A percentile compares a stretch with the other conserved stretches of the same genome.
Conservation (phyloP, 805 yeast species). For the Hanseniaspora guilliermondii region DNA sequence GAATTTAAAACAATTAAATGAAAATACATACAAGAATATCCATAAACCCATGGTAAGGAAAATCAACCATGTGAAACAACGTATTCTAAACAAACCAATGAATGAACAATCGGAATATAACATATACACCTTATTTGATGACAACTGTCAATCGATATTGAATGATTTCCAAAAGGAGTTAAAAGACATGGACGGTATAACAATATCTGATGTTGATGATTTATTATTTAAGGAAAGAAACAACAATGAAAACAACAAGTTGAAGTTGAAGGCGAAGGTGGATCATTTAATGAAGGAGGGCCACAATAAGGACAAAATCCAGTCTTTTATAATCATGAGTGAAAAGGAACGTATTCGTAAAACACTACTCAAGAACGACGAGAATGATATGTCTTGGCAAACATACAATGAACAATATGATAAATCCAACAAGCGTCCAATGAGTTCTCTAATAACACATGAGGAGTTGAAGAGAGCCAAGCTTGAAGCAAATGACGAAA, state of each 20-base stretch:
- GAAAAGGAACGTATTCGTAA: not conserved
- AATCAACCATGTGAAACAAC: not conserved
- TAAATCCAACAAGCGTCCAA: not conserved
- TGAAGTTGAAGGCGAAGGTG: not conserved
- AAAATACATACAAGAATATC: too few species aligned
- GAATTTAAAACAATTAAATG: not conserved
- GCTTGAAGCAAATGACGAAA: not conserved
- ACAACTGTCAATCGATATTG: not conserved
- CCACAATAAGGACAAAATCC: not conserved
- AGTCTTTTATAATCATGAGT: not conserved
- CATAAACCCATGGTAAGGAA: not conserved
- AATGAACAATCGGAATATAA: not conserved
- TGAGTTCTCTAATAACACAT: constrained; percentile 1
- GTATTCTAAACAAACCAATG: not conserved
- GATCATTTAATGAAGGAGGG: not conserved
- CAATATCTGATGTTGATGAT: not conserved
- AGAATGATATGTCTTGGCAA: not conserved
- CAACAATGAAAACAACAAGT: not conserved
- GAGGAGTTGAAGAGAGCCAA: constrained; percentile 3
- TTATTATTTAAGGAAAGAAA: not conserved
- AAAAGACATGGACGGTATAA: not conserved
- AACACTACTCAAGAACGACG: not conserved
- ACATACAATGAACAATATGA: not conserved
- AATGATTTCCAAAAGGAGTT: not conserved
- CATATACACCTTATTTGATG: not conserved